Percentiles rank a stretch among this genome's conserved stretches.
Evolutionary conservation across 306 rosid species (phyloP).

Genomic region (Malus domestica): ASM211411v1 NC_041798.1:27654501-27655000

Average conservation of each 20-base stretch:
- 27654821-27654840: neutral
- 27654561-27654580: neutral
- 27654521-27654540: no score
- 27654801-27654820: neutral
- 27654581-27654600: neutral
- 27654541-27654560: neutral
- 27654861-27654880: neutral
- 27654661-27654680: neutral
- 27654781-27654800: neutral
- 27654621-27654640: neutral
- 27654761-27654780: neutral
- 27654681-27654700: neutral
- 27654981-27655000: neutral
- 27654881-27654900: neutral
- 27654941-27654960: neutral
- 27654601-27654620: neutral
- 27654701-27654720: neutral
- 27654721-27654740: neutral
- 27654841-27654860: neutral
- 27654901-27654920: neutral
- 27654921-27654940: neutral
- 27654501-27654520: no score
- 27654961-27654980: neutral
- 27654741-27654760: neutral
- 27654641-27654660: neutral